phyloP scores from a whole-genome alignment of 116 monocot genomes.

The Cymodocea nodosa region DNA sequence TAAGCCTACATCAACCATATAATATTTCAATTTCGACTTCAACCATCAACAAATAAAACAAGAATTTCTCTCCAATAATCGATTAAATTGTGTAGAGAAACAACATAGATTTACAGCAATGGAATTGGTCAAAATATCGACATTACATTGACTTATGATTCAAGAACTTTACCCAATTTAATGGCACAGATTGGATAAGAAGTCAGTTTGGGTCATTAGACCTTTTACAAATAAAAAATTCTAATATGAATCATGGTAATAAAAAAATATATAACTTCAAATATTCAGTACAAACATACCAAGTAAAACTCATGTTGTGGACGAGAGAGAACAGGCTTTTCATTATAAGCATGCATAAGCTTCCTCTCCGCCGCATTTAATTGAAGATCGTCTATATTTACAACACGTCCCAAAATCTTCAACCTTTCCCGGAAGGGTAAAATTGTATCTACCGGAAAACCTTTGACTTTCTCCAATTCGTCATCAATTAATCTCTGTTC shows the following conservation, averaged over 20 bases:
- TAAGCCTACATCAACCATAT: too few species aligned
- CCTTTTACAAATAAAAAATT: too few species aligned
- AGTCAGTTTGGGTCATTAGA: too few species aligned
- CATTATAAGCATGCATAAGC: conserved; percentile 97
- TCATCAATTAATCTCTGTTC: conserved; percentile 78
- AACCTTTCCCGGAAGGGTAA: conserved; percentile 78
- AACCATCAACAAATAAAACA: too few species aligned
- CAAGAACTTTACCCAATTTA: too few species aligned
- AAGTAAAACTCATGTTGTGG: conserved; percentile 95
- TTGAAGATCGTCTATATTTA: conserved; percentile 83
- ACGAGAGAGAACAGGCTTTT: conserved; percentile 96
- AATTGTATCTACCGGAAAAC: conserved; percentile 76
- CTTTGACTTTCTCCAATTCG: conserved; percentile 84
- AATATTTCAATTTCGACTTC: too few species aligned
- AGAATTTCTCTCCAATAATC: too few species aligned
- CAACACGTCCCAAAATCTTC: conserved; percentile 80
- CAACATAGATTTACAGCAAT: too few species aligned
- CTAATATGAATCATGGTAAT: not conserved
- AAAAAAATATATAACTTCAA: not conserved
- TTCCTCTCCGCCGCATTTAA: conserved; percentile 81
- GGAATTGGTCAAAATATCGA: too few species aligned
- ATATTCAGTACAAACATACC: conserved; percentile 20
- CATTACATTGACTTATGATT: too few species aligned
- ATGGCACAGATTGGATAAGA: too few species aligned
- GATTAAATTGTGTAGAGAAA: too few species aligned